Evolutionary conservation across 345 rosid species (phyloP).

Genomic region (Brassica rapa): DNA sequence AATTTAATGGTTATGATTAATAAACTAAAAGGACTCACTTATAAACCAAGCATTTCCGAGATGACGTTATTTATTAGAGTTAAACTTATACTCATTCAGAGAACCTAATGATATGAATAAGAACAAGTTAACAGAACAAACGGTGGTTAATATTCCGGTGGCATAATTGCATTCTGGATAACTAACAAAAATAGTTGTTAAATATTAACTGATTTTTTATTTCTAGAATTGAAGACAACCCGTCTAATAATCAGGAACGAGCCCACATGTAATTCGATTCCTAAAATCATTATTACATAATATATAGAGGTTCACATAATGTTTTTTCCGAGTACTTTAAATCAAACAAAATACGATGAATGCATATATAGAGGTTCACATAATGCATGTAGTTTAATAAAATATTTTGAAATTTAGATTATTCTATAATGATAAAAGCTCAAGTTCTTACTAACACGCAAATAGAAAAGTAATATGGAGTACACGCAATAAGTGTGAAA

Average conservation of each 20-base stretch:
- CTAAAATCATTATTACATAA: slow-evolving; percentile 2
- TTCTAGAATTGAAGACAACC: neutral
- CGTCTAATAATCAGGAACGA: slow-evolving; percentile 7
- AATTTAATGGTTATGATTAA: neutral
- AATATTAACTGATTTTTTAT: neutral
- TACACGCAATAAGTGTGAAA: neutral
- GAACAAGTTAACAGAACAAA: slow-evolving; percentile 17
- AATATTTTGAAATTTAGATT: neutral
- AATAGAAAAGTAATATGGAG: neutral
- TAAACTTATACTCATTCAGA: neutral
- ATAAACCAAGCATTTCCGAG: neutral
- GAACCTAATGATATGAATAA: slow-evolving; percentile 5
- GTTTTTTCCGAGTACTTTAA: neutral
- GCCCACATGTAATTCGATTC: slow-evolving; percentile 17
- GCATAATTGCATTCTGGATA: neutral
- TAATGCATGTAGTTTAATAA: neutral
- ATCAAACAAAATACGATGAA: neutral
- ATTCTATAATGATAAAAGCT: neutral
- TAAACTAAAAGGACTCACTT: neutral
- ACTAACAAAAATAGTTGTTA: neutral
- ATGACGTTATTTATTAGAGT: neutral
- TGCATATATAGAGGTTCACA: no score
- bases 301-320: neutral
- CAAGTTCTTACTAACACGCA: neutral
- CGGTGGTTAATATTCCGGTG: slow-evolving; percentile 5